Evolutionary conservation across 768 basidiomycete genomes (phyloP), one percentile per base, ranked within the genome.

Genomic region (Rhodosporidiobolus odoratus): DNA sequence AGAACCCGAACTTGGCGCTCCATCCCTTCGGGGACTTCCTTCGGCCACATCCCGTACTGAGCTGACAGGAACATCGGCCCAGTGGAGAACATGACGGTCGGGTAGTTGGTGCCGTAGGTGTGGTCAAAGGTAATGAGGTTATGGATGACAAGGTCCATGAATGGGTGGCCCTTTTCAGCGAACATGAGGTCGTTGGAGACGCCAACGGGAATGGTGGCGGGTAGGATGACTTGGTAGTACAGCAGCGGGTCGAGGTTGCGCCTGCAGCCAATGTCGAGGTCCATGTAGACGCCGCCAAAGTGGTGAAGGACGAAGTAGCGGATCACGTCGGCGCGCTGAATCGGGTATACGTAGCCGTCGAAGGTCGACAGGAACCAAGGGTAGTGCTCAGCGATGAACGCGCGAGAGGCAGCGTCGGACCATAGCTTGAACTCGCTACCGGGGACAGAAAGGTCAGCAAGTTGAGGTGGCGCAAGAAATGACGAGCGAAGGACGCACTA

Each of bases 31-130:
- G 52, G 32, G 27, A 65, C 52, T 23, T 75, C 70, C 60, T 72
- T 69, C n/a, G 79, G 76, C 80, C 90, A 98, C 61, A 94, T 83
- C 50, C 91, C 90, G 79, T 95, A 95, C 78, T 96, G 92, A 4
- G 89, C 87, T 1, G 94, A 97, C 19, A 99, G 82, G 81, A 97
- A 99, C 96, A 99, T 99, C 76, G 96, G 96, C 1, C 95, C 95
- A 0, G 96, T 99, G 62, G 92, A 92, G 81, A 99, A 99, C 96
- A 99, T 99, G 83, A 99, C 96, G 35, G 96, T 99, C 40, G 96
- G 96, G 76, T 99, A 99, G 81, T 98, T 96, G 78, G 94, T 86
- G 63, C 96, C 80, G 88, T 91, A 99, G 62, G 87, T 86, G 79
- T 95, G 91, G 81, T 98, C 91, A 78, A 95, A 99, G 30, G 88